phyloP scores from a whole-genome alignment of 805 yeast genomes.

The Ogataea pini region DNA sequence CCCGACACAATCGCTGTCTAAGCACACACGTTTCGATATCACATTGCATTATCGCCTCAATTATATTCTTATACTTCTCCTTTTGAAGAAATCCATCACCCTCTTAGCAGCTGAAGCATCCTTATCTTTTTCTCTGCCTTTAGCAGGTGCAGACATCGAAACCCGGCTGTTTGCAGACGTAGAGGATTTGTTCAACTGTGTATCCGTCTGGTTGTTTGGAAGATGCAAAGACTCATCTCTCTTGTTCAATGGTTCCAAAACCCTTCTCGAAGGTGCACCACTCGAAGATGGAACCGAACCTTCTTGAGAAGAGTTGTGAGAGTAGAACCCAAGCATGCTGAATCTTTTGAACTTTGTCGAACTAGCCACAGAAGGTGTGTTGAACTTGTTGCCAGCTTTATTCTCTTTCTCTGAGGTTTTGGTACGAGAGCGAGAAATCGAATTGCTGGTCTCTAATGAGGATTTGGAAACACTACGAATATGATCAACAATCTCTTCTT shows the following conservation, averaged over 20 bases:
- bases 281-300: constrained; percentile 8
- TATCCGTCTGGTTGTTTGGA: background rate
- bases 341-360: constrained; percentile 33
- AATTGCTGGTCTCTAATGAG: background rate
- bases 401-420: constrained; percentile 29
- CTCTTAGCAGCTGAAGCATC: constrained; percentile 76
- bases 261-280: constrained; percentile 14
- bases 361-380: constrained; percentile 11
- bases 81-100: constrained; percentile 76
- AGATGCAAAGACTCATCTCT: constrained; percentile 7
- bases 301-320: constrained; percentile 19
- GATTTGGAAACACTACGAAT: constrained; percentile 2
- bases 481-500: background rate
- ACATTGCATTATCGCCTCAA: background rate
- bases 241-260: constrained; percentile 21
- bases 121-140: constrained; percentile 34
- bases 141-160: constrained; percentile 18
- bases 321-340: constrained; percentile 36
- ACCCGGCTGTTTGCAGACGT: constrained; percentile 38
- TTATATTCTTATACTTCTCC: constrained; percentile 51
- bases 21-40: background rate
- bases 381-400: constrained; percentile 21
- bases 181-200: constrained; percentile 21
- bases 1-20: background rate
- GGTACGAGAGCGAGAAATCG: constrained; percentile 9